These are phyloP conservation scores for Quercus alba DNA, from an alignment of 306 rosid genomes.

Conservation along the genomic window DNA sequence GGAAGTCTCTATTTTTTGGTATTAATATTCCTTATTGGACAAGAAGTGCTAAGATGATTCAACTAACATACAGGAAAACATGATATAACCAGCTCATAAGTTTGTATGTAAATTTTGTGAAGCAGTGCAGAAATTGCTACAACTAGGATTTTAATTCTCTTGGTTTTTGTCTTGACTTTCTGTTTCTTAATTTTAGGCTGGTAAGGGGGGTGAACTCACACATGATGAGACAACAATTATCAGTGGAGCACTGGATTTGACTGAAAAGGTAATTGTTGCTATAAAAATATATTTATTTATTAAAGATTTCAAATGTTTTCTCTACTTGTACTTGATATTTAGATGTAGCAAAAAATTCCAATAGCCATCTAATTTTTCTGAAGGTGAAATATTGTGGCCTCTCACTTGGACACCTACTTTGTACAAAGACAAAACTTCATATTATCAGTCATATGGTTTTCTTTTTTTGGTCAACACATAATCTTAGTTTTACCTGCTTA, in stretches of 20 bases:
- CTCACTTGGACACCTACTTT: neutral
- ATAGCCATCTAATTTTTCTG: neutral
- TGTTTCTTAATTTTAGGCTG: constrained; percentile 52
- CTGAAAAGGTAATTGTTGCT: constrained; percentile 64
- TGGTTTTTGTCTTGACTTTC: neutral
- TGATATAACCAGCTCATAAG: neutral
- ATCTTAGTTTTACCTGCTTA: neutral
- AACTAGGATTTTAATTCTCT: neutral
- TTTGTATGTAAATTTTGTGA: neutral
- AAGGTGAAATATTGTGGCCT: neutral
- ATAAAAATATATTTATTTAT: neutral
- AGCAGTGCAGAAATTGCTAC: neutral
- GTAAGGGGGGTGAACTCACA: constrained; percentile 98
- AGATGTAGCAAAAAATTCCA: neutral
- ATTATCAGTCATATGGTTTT: neutral
- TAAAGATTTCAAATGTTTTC: neutral
- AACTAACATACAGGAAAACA: neutral
- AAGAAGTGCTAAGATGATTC: neutral
- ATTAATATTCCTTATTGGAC: neutral
- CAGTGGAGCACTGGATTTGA: constrained; percentile 93
- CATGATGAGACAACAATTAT: constrained; percentile 95
- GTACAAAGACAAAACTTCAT: neutral
- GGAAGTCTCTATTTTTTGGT: neutral
- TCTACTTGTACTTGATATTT: neutral
- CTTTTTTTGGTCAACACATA: neutral